A percentile compares a stretch with the other conserved stretches of the same genome.
Evolutionary conservation across 2,329 filamentous ascomycete species (phyloP).

Genomic region (Fusarium duplospermum): DNA sequence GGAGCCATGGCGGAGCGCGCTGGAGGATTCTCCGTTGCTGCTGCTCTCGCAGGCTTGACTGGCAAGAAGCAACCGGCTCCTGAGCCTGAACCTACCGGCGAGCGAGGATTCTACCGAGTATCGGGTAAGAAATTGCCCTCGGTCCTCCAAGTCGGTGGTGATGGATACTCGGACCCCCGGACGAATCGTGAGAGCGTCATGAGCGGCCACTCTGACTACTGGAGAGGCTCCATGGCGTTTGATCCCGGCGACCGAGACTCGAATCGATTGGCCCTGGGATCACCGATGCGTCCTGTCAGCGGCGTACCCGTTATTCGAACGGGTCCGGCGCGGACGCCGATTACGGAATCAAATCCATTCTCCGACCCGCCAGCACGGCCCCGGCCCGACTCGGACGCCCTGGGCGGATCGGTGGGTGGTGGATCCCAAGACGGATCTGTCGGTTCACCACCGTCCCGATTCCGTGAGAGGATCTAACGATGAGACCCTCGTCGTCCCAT

Average conservation of each 20-base stretch:
- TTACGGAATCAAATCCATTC: constrained; percentile 67
- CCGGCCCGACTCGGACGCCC: constrained; percentile 41
- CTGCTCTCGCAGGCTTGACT: constrained; percentile 60
- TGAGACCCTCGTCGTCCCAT: constrained; percentile 6
- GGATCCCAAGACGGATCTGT: constrained; percentile 41
- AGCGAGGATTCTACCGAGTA: constrained; percentile 72
- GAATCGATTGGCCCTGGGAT: constrained; percentile 63
- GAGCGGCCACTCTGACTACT: constrained; percentile 64
- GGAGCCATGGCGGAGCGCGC: constrained; percentile 61
- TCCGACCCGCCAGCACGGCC: constrained; percentile 49
- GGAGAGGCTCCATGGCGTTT: constrained; percentile 64
- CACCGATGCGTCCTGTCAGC: constrained; percentile 70
- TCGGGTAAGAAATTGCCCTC: constrained; percentile 74
- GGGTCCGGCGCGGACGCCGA: constrained; percentile 73
- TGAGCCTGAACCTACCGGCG: constrained; percentile 53
- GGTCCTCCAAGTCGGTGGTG: constrained; percentile 70
- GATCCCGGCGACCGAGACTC: constrained; percentile 49
- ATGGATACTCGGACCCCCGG: constrained; percentile 68
- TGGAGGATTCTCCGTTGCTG: constrained; percentile 55
- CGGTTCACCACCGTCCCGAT: constrained; percentile 44
- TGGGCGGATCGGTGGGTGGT: constrained; percentile 36
- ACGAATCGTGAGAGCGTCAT: constrained; percentile 51
- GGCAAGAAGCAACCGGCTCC: constrained; percentile 51
- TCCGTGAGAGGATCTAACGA: constrained; percentile 45
- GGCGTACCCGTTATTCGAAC: constrained; percentile 70